These are phyloP conservation scores for Mucor sp. DNA, from an alignment of 371 early-diverging fungal genomes.

Conservation along the genomic window DNA sequence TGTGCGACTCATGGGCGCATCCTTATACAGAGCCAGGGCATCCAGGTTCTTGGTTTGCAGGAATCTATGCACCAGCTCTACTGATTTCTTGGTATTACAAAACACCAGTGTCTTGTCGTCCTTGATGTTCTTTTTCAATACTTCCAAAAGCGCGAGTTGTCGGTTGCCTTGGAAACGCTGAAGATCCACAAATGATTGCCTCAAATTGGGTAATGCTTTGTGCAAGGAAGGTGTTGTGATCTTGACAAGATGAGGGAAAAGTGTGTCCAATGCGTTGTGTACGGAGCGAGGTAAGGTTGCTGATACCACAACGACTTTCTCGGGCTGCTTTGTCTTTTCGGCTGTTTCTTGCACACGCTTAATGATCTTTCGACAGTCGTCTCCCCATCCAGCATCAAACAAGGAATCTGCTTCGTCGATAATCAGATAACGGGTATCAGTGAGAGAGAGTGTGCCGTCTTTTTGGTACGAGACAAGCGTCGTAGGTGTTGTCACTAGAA, in stretches of 20 bases:
- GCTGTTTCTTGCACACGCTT: constrained; percentile 16
- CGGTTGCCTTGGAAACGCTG: constrained; percentile 63
- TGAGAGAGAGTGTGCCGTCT: constrained; percentile 55
- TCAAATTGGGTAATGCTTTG: constrained; percentile 71
- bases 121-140: constrained; percentile 67
- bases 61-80: constrained; percentile 62
- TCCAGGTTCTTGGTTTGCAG: constrained; percentile 62
- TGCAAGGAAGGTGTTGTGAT: constrained; percentile 88
- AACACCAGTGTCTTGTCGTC: constrained; percentile 75
- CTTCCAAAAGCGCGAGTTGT: constrained; percentile 69
- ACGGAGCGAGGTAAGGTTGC: constrained; percentile 90
- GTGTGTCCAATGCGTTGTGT: constrained; percentile 55
- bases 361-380: constrained; percentile 52
- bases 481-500: constrained; percentile 83
- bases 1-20: constrained; percentile 45
- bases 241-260: constrained; percentile 60
- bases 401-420: constrained; percentile 95
- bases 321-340: constrained; percentile 13
- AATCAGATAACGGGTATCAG: constrained; percentile 65
- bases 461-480: constrained; percentile 49
- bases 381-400: constrained; percentile 82
- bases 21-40: constrained; percentile 61
- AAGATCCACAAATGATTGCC: constrained; percentile 79
- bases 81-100: constrained; percentile 80
- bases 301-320: constrained; percentile 66